Percentiles rank a stretch among this genome's conserved stretches.
Evolutionary conservation across 345 rosid species (phyloP).

Genomic region (Mercurialis annua): DNA sequence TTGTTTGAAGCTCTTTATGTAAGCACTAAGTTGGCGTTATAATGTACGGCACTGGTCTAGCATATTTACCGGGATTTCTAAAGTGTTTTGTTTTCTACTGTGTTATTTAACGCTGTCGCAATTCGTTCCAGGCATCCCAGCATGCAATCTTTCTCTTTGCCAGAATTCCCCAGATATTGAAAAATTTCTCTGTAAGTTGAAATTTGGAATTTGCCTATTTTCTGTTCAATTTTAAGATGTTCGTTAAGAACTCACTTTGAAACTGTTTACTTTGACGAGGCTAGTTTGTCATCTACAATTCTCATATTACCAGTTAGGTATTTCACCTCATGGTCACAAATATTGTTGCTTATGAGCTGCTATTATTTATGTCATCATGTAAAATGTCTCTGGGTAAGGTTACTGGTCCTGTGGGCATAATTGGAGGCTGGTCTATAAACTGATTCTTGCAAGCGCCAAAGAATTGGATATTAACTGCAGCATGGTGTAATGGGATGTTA

Average conservation of each 20-base stretch:
- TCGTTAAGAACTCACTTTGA: not conserved
- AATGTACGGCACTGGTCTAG: not conserved
- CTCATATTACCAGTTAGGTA: not conserved
- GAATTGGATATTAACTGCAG: not conserved
- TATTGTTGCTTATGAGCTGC: not conserved
- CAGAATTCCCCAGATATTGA: conserved; percentile 92
- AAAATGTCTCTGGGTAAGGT: not conserved
- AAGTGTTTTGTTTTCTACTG: not conserved
- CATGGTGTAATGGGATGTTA: not conserved
- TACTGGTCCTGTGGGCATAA: not conserved
- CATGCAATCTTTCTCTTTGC: conserved; percentile 92
- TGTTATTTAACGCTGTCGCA: conserved; percentile 6
- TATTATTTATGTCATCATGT: not conserved
- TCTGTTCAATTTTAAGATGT: not conserved
- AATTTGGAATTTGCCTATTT: not conserved
- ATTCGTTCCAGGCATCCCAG: conserved; percentile 76
- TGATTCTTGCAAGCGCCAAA: not conserved
- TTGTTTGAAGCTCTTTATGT: conserved; percentile 94
- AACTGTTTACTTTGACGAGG: not conserved
- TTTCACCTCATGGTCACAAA: not conserved
- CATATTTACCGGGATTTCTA: not conserved
- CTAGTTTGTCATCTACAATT: not conserved
- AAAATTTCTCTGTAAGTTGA: conserved; percentile 68
- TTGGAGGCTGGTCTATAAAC: not conserved
- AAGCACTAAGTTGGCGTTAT: conserved; percentile 27